These are phyloP conservation scores for Protomyces pachydermus DNA, from an alignment of 1,139 yeast genomes.

Conservation along the genomic window DNA sequence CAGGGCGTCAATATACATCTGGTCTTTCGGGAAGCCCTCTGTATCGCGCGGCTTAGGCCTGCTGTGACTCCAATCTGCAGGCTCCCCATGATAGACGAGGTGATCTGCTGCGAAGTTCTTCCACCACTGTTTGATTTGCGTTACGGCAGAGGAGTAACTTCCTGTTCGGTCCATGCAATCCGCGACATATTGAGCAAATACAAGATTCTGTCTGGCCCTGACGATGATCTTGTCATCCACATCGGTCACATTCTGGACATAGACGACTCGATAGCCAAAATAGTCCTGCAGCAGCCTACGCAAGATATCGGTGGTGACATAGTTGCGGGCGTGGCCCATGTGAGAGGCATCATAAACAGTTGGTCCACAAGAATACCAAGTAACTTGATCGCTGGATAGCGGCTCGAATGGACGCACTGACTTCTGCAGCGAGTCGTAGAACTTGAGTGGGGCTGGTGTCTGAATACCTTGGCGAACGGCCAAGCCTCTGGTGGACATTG, in stretches of 20 bases:
- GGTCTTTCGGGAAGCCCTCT: constrained; percentile 66
- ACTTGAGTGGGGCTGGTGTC: constrained; percentile 3
- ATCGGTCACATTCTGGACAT: constrained; percentile 95
- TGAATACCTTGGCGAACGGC: background rate
- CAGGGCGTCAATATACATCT: constrained; percentile 75
- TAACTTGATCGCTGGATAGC: constrained; percentile 34
- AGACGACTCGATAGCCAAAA: constrained; percentile 79
- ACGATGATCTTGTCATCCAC: constrained; percentile 94
- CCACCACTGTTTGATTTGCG: constrained; percentile 47
- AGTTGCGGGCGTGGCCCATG: constrained; percentile 99
- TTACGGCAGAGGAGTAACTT: constrained; percentile 30
- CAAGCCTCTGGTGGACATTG: background rate
- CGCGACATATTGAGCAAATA: constrained; percentile 55
- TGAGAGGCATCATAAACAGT: constrained; percentile 96
- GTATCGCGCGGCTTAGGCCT: constrained; percentile 52
- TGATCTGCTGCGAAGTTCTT: constrained; percentile 45
- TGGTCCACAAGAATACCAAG: constrained; percentile 99
- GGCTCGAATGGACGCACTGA: constrained; percentile 6
- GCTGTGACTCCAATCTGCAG: constrained; percentile 47
- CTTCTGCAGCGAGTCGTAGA: constrained; percentile 22
- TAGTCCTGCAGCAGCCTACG: constrained; percentile 82
- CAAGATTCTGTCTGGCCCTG: constrained; percentile 83
- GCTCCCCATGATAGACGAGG: constrained; percentile 29
- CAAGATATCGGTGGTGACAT: constrained; percentile 88
- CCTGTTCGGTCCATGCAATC: constrained; percentile 14